Evolutionary conservation across 2,329 filamentous ascomycete species (phyloP), one percentile per base, ranked within the genome.

Genomic region (Scolecobasidium constrictum): DNA sequence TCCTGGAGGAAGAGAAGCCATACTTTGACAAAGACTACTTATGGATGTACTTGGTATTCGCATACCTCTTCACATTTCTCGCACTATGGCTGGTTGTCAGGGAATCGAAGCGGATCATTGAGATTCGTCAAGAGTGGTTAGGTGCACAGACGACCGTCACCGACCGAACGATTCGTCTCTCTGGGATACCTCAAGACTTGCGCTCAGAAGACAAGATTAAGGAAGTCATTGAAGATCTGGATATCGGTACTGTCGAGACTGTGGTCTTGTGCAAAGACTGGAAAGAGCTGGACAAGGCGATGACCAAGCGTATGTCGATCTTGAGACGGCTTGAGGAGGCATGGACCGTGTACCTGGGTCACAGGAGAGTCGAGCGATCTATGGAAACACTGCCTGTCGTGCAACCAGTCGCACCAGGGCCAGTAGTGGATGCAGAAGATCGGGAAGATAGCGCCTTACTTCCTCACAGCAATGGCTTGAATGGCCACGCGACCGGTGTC

Each of bases 101-200:
- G 34, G 82, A 94, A 62, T 96, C 92, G 0, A 77, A 82, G 51
- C 82, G 79, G 46, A 82, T 98, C 41, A 93, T 96, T 49, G 76
- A 81, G 44, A 75, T 90, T 21, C 73, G 92, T 18, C 92, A 98
- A 60, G 79, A 87, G 46, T 98, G 95, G 56, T 72, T 98, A 7
- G 92, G 92, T 11, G 86, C 81, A 17, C 90, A 96, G 61, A 88
- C 84, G 0, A 96, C 90, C n/a, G 77, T 95, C 40, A 96, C 92
- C 1, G 92, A 98, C 62, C 79, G 88, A 22, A 98, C 92, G 0
- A 88, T 98, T 53, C 81, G 86, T 18, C 66, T 98, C 15, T 92
- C 90, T 0, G 90, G 90, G 0, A 90, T 98, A 17, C 92, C 93
- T 0, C 57, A 62, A 3, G 79, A 90, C 18, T 64, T 96, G 46